Percentiles rank a stretch among this genome's conserved stretches.
phyloP scores from a whole-genome alignment of 2,329 filamentous ascomycete genomes.

The Colletotrichum limetticola region DNA sequence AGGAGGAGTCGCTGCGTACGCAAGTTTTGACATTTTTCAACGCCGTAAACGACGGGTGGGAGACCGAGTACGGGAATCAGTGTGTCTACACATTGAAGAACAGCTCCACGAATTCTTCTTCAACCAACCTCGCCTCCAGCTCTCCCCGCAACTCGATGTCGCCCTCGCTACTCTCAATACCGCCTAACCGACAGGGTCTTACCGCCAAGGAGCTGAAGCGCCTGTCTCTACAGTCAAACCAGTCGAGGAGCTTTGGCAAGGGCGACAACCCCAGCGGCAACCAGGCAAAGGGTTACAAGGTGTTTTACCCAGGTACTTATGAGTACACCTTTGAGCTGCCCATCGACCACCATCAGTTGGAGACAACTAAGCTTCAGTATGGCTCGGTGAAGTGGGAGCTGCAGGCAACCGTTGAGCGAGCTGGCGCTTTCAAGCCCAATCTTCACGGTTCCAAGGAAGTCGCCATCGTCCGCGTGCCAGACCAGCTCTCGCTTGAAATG shows the following conservation, averaged over 20 bases:
- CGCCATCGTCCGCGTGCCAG: conserved; percentile 83
- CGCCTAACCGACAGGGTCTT: conserved; percentile 44
- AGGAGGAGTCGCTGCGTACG: conserved; percentile 86
- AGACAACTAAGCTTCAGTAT: conserved; percentile 88
- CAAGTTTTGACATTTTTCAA: conserved; percentile 96
- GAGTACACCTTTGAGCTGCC: conserved; percentile 85
- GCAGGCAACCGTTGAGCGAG: conserved; percentile 84
- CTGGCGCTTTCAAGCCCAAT: conserved; percentile 91
- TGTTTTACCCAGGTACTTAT: conserved; percentile 80
- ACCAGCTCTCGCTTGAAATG: conserved; percentile 89
- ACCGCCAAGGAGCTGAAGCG: conserved; percentile 68
- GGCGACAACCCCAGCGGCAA: conserved; percentile 72
- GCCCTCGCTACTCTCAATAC: conserved; percentile 38
- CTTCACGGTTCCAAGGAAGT: conserved; percentile 86
- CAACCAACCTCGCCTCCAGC: conserved; percentile 40
- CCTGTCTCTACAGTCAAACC: conserved; percentile 81
- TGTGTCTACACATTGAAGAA: conserved; percentile 65
- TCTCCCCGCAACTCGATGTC: conserved; percentile 33
- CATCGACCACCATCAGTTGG: conserved; percentile 87
- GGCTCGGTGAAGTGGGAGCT: conserved; percentile 90
- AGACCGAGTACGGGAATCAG: conserved; percentile 71
- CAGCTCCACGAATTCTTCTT: conserved; percentile 47
- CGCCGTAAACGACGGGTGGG: conserved; percentile 70
- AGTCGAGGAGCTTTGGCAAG: conserved; percentile 87
- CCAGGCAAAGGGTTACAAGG: conserved; percentile 80